Conservation (phyloP, 2,329 filamentous ascomycete species). For the Zymoseptoria passerinii region DNA sequence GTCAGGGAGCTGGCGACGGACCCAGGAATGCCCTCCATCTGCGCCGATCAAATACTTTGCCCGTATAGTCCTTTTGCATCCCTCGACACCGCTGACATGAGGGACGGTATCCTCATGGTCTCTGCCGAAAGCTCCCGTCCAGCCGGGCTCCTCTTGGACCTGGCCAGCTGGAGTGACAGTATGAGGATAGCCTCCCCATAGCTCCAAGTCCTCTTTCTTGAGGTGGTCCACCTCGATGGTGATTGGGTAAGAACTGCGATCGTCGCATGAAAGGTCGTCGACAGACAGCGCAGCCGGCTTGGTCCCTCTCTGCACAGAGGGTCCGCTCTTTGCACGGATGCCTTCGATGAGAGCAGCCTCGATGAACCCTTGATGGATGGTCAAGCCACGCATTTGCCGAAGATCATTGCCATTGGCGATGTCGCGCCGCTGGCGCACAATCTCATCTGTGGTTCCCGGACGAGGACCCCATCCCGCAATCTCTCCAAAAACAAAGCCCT, state of each 20-base stretch:
- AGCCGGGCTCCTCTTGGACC: conserved; percentile 2
- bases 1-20: conserved; percentile 8
- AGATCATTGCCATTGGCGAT: conserved; percentile 33
- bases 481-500: conserved; percentile 26
- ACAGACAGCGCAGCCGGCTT: conserved; percentile 49
- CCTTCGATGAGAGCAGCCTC: conserved; percentile 35
- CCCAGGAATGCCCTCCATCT: conserved; percentile 16
- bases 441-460: conserved; percentile 23
- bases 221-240: conserved; percentile 42
- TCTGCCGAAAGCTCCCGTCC: conserved; percentile 45
- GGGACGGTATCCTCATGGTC: conserved; percentile 29
- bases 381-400: conserved; percentile 14
- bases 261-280: conserved; percentile 32
- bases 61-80: conserved; percentile 11
- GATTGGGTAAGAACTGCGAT: neutral
- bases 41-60: conserved; percentile 19
- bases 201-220: conserved; percentile 47
- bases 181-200: conserved; percentile 4
- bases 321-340: conserved; percentile 1
- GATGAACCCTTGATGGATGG: conserved; percentile 45
- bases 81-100: conserved; percentile 10
- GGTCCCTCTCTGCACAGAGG: conserved; percentile 49
- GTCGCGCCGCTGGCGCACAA: conserved; percentile 20
- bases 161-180: conserved; percentile 2
- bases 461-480: conserved; percentile 3